Base-by-base conservation (phyloP, 1,139 yeast genomes). In the Debaryomyces psychrophilus region DNA sequence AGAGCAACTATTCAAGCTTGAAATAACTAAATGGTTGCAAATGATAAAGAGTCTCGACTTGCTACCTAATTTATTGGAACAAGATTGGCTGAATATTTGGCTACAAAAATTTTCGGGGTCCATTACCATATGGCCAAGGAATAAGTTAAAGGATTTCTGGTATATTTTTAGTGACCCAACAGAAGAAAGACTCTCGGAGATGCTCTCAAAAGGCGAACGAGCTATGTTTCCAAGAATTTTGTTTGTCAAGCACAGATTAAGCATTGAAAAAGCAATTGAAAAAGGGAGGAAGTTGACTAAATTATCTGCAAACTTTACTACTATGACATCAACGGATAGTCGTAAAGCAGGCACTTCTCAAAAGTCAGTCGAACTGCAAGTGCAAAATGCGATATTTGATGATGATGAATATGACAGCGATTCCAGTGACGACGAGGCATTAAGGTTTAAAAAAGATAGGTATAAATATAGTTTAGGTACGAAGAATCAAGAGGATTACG, bases 71-170 rank as follows among this genome's bases (percentile, higher is more conserved):
- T 63, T 86, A 40, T 65, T 83, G 66, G 87, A 85, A 55, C 90
- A 84, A 61, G 95, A 87, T 63, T 87, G 93, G 93, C 84, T 87
- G 58, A 83, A 81, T 57, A 75, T 87, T 37, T 87, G 88, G 79
- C 67, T 87, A 31, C 95, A 87, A 64, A 72, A 78, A 48, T 87
- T 87, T 57, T 80, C 85, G 36, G 95, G 95, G 1, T 74, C 87
- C 0, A 83, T 87, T 8, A 87, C 95, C 0, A 73, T 87, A 26
- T 87, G 90, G 85, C 95, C 95, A 3, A 75, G 84, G 52, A 79
- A 83, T 53, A 68, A 69, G 37, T 61, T 85, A 14, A 64, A 60
- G 31, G 95, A 87, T 59, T 82, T 85, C 55, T 76, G 75, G 71
- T 76, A 83, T 58, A 83, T 87, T 37, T 67, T 87, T 46, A 76